A percentile compares a stretch with the other conserved stretches of the same genome.
phyloP scores from a whole-genome alignment of 225 moss, liverwort and hornwort genomes.

The Polytrichum formosum region DNA sequence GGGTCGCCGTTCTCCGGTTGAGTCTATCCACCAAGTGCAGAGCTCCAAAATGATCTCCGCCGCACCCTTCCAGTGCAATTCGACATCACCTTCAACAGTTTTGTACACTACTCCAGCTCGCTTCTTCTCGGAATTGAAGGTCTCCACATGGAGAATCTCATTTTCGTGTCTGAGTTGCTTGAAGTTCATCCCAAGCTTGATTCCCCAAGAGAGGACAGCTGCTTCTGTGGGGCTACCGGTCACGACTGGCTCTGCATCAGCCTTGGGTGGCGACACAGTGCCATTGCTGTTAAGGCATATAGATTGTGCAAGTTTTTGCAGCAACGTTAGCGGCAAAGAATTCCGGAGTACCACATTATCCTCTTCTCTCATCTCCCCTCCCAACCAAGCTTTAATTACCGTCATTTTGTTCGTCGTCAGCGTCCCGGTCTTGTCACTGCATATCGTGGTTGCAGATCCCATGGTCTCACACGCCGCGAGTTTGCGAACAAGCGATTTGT shows the following conservation, averaged over 20 bases:
- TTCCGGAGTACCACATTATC: constrained; percentile 43
- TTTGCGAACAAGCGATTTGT: constrained; percentile 90
- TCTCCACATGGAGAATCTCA: constrained; percentile 70
- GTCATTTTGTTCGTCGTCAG: constrained; percentile 97
- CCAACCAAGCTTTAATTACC: constrained; percentile 60
- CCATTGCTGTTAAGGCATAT: constrained; percentile 78
- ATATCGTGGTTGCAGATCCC: constrained; percentile 96
- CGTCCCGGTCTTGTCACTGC: constrained; percentile 98
- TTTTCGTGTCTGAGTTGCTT: constrained; percentile 36
- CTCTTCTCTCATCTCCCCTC: constrained; percentile 31
- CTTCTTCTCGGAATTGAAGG: constrained; percentile 85
- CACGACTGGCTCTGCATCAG: constrained; percentile 53
- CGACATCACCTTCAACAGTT: constrained; percentile 25
- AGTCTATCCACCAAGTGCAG: constrained; percentile 50
- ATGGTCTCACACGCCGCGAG: constrained; percentile 96
- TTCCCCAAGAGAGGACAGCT: constrained; percentile 78
- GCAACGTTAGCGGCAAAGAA: constrained; percentile 21
- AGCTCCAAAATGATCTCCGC: constrained; percentile 78
- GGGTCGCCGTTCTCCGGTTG: constrained; percentile 28
- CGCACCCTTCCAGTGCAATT: constrained; percentile 95
- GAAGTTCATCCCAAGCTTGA: constrained; percentile 88
- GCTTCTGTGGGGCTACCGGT: constrained; percentile 91
- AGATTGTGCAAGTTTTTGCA: constrained; percentile 43
- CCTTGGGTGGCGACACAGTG: constrained; percentile 60
- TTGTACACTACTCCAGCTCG: constrained; percentile 80